These are phyloP conservation scores for Thelonectria olida DNA, from an alignment of 2,329 filamentous ascomycete genomes.

Conservation along the genomic window DNA sequence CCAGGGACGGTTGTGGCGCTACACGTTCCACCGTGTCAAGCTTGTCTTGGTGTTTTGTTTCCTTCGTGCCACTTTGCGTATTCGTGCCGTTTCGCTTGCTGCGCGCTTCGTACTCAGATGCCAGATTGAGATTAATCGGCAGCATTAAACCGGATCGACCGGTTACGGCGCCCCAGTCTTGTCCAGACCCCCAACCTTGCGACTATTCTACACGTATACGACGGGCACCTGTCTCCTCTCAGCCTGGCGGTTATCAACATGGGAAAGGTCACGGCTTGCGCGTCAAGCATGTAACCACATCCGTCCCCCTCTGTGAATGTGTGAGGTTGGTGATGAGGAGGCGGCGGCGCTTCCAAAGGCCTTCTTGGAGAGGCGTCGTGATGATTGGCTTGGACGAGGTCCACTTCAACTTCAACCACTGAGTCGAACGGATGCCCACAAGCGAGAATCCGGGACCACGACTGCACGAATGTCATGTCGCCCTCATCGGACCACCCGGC, in stretches of 20 bases:
- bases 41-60: slow-evolving; percentile 3
- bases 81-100: not conserved
- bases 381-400: slow-evolving; percentile 19
- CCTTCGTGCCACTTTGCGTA: not conserved
- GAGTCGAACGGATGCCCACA: not conserved
- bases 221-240: slow-evolving; percentile 5
- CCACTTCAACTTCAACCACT: slow-evolving; percentile 25
- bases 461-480: slow-evolving; percentile 21
- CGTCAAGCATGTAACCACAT: slow-evolving; percentile 13
- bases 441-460: slow-evolving; percentile 10
- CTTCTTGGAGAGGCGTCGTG: not conserved
- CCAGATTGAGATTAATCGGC: slow-evolving; percentile 10
- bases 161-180: slow-evolving; percentile 12
- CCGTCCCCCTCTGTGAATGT: not conserved
- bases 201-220: slow-evolving; percentile 1
- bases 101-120: not conserved
- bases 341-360: slow-evolving; percentile 4
- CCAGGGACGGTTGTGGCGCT: slow-evolving; percentile 1
- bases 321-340: slow-evolving; percentile 20
- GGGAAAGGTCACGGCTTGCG: slow-evolving; percentile 10
- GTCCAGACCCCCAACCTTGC: not conserved
- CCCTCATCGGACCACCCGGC: slow-evolving; percentile 29
- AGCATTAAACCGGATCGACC: slow-evolving; percentile 7
- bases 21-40: slow-evolving; percentile 6
- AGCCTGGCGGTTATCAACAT: slow-evolving; percentile 3